Percentiles rank a stretch among this genome's conserved stretches.
Evolutionary conservation across 331 rosid genomes (phyloP).

Genomic region (Spiraea crenata): DNA sequence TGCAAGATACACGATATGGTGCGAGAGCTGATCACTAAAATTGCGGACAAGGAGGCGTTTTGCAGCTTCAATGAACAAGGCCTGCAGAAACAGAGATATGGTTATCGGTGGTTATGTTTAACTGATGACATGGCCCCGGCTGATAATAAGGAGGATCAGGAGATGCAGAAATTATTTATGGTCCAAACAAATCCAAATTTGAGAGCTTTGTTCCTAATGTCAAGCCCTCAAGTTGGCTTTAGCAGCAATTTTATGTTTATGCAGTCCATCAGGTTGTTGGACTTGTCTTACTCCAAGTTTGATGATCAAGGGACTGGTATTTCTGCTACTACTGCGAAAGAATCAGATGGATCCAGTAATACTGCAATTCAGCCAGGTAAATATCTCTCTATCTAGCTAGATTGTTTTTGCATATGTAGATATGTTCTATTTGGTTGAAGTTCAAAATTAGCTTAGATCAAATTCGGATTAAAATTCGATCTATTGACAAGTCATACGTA

Average conservation of each 20-base stretch:
- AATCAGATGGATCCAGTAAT: too few species aligned
- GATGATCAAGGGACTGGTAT: neutral
- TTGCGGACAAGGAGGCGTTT: constrained; percentile 15
- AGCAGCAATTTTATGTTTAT: neutral
- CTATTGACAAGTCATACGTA: too few species aligned
- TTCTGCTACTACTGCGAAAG: too few species aligned
- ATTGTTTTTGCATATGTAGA: too few species aligned
- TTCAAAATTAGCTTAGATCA: too few species aligned
- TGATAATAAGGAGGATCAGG: too few species aligned
- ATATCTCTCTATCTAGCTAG: too few species aligned
- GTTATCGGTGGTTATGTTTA: constrained; percentile 9
- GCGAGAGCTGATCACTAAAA: constrained; percentile 9
- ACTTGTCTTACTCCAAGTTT: neutral
- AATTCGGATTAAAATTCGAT: too few species aligned
- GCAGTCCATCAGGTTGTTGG: constrained; percentile 17
- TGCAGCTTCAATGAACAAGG: constrained; percentile 10
- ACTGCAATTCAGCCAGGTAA: too few species aligned
- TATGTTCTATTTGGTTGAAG: too few species aligned
- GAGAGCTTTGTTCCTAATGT: constrained; percentile 15
- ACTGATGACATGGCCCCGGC: neutral
- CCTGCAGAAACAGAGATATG: neutral
- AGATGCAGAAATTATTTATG: neutral
- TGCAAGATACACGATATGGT: constrained; percentile 28
- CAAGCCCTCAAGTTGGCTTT: neutral
- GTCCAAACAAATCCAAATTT: neutral